phyloP scores from a whole-genome alignment of 2,329 filamentous ascomycete species.

The Capronia coronata region DNA sequence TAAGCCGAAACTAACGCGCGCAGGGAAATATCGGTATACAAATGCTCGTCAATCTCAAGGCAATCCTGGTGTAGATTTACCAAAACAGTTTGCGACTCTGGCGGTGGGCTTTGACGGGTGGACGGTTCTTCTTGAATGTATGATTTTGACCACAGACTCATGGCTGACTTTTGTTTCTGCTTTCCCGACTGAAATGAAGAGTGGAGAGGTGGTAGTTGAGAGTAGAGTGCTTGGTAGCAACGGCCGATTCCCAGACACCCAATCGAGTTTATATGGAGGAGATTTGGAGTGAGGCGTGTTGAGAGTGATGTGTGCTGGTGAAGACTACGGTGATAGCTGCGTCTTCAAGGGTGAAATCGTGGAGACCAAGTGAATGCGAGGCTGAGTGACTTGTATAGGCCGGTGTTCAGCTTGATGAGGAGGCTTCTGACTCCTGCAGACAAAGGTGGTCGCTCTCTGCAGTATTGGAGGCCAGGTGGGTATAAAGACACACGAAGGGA shows the following conservation, averaged over 20 bases:
- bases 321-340: neutral
- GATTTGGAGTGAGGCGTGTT: neutral
- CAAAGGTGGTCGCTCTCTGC: neutral
- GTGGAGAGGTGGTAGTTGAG: slow-evolving; percentile 4
- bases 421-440: neutral
- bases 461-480: slow-evolving; percentile 6
- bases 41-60: slow-evolving; percentile 17
- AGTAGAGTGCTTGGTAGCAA: slow-evolving; percentile 1
- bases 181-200: slow-evolving; percentile 16
- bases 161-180: slow-evolving; percentile 9
- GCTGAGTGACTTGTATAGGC: slow-evolving; percentile 1
- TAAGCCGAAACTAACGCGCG: slow-evolving; percentile 11
- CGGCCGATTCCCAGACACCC: neutral
- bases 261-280: neutral
- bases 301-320: neutral
- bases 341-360: neutral
- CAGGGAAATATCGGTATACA: slow-evolving; percentile 9
- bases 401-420: slow-evolving; percentile 1
- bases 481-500: slow-evolving; percentile 7
- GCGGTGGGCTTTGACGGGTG: slow-evolving; percentile 24
- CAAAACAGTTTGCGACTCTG: slow-evolving; percentile 25
- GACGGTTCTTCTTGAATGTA: slow-evolving; percentile 16
- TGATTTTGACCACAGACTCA: slow-evolving; percentile 21
- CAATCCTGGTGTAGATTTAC: slow-evolving; percentile 14
- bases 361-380: slow-evolving; percentile 6